Evolutionary conservation across 2,329 filamentous ascomycete species (phyloP), one percentile per base, ranked within the genome.

Genomic region (Colletotrichum navitas): DNA sequence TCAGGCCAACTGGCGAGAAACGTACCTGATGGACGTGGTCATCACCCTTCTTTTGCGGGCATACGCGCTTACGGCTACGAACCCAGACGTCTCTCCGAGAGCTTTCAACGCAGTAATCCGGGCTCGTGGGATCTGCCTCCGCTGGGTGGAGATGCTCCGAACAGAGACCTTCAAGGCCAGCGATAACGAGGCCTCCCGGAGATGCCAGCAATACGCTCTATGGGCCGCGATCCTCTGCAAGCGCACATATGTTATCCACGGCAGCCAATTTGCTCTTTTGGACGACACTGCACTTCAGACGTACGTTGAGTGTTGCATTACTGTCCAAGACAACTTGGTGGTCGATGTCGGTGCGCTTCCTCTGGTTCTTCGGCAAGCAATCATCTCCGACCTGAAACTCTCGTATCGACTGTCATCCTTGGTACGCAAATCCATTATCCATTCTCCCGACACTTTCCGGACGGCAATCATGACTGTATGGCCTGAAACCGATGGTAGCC

Each of bases 1-100:
- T 10, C 76, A 78, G 0, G 77, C 80, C 0, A 92, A 89, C 55
- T 91, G 89, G 87, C 83, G 89, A 0, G 90, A 93, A 72, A 81
- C 80, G 0, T 78, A 87, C 63, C 83, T 84, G 18, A 91, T 93
- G 89, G 85, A 89, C 5, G 82, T 86, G 0, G 65, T 92, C 1
- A 82, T 91, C 6, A 87, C 83, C 0, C 74, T 92, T 0, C 75
- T 81, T 0, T 76, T 89, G 0, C 84, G 87, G 2, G 74, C 78
- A 1, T 83, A 75, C 63, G 74, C 59, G 29, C 74, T 78, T 41
- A 75, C 68, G 59, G 36, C 47, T 1, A 45, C 7, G 0, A 55
- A 66, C 1, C 74, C 75, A 2, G 21, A 45, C 34, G n/a, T 8
- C 66, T 75, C 11, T 21, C 47, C 26, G 12, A 71, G 55, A 0